phyloP scores from a whole-genome alignment of 805 yeast species.

The Suhomyces sp. region DNA sequence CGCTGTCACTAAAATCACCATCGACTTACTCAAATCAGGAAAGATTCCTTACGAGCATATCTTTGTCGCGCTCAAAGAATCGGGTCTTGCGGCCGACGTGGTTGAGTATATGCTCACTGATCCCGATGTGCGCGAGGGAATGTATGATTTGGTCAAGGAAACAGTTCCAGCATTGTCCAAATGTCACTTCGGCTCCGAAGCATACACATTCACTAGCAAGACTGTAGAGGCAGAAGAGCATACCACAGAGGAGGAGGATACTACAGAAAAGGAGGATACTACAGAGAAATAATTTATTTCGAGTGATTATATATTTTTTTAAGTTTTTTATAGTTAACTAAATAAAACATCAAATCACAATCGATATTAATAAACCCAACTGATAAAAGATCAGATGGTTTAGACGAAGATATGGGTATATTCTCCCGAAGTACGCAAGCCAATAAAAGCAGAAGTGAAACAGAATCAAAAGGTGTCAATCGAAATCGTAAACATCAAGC shows the following conservation, averaged over 20 bases:
- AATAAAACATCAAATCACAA: neutral
- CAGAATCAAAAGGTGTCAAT: neutral
- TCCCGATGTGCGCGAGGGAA: constrained; percentile 26
- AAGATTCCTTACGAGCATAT: constrained; percentile 32
- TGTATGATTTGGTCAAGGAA: constrained; percentile 22
- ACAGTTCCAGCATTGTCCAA: neutral
- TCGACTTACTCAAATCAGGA: constrained; percentile 18
- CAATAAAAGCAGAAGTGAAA: constrained; percentile 3
- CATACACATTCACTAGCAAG: neutral
- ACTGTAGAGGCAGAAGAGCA: neutral
- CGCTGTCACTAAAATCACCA: constrained; percentile 20
- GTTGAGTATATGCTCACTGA: constrained; percentile 24
- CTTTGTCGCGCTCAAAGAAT: constrained; percentile 25
- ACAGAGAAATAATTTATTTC: neutral
- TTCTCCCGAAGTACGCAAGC: neutral
- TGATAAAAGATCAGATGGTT: neutral
- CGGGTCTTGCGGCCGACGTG: constrained; percentile 30
- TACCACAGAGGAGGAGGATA: neutral
- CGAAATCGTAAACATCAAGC: neutral
- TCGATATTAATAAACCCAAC: neutral
- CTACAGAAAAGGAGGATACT: neutral
- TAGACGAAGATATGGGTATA: neutral
- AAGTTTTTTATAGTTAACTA: neutral
- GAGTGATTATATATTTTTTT: neutral
- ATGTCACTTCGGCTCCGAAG: neutral